Evolutionary conservation across 805 yeast genomes (phyloP).

Genomic region (Candida multigemmis): DNA sequence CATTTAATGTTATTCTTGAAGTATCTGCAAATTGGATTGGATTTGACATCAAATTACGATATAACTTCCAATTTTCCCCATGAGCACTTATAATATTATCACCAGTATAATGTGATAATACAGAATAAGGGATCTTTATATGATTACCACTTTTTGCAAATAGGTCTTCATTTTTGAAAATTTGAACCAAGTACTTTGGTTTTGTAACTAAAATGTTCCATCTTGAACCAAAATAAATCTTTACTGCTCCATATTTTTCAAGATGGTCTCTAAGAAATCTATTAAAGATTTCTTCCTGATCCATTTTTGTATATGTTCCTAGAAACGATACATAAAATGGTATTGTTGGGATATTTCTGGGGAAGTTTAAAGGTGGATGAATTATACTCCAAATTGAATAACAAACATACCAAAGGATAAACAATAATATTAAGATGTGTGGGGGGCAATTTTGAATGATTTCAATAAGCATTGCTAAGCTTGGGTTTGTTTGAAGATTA

Average conservation of each 20-base stretch:
- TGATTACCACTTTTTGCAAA: conserved; percentile 56
- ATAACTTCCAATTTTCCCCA: conserved; percentile 41
- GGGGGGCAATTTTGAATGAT: no score
- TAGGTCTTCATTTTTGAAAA: conserved; percentile 39
- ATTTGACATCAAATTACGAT: conserved; percentile 35
- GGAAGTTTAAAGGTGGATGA: conserved; percentile 49
- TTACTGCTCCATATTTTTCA: conserved; percentile 48
- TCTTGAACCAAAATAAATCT: conserved; percentile 49
- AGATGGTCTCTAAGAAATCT: conserved; percentile 32
- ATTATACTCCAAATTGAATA: no score
- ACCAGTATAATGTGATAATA: conserved; percentile 47
- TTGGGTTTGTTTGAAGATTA: no score
- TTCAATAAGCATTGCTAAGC: no score
- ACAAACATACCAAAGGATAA: no score
- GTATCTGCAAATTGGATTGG: conserved; percentile 42
- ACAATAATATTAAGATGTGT: no score
- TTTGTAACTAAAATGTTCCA: conserved; percentile 49
- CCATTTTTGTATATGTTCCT: conserved; percentile 32
- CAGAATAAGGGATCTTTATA: conserved; percentile 46
- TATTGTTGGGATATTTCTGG: conserved; percentile 47
- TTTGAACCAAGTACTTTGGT: conserved; percentile 37
- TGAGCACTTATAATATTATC: conserved; percentile 55
- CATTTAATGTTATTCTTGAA: conserved; percentile 28
- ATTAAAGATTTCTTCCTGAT: conserved; percentile 40
- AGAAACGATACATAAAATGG: conserved; percentile 51